Conservation (phyloP, 306 rosid species). For the Purshia tridentata region DNA sequence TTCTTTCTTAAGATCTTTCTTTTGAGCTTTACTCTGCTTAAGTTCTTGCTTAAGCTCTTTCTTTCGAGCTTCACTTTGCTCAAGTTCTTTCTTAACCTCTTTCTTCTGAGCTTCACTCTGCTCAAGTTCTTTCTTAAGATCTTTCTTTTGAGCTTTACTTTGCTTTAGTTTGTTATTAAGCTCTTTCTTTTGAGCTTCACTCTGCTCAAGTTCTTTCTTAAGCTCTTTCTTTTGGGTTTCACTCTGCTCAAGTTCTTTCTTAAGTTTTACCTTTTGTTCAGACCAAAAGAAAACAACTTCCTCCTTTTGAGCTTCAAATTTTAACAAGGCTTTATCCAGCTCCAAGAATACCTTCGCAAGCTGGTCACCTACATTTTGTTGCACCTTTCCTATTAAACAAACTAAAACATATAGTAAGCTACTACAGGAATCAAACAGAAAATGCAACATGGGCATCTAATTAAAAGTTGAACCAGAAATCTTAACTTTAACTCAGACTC, state of each 20-base stretch:
- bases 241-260: not conserved
- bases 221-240: not conserved
- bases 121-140: not conserved
- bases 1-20: not conserved
- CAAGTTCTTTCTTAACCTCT: slow-evolving; percentile 21
- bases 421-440: not conserved
- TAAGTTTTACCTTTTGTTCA: slow-evolving; percentile 17
- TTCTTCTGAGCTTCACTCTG: slow-evolving; percentile 9
- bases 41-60: not conserved
- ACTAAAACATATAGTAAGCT: not conserved
- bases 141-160: not conserved
- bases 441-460: too few species aligned
- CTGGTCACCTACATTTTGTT: slow-evolving; percentile 26
- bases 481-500: too few species aligned
- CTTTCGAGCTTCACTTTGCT: not conserved
- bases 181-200: not conserved
- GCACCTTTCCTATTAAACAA: slow-evolving; percentile 39
- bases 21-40: not conserved
- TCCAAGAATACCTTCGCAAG: slow-evolving; percentile 35
- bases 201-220: not conserved
- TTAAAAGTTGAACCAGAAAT: too few species aligned
- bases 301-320: slow-evolving; percentile 39
- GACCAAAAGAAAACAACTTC: not conserved
- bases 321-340: slow-evolving; percentile 42
- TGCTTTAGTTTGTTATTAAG: too few species aligned